Evolutionary conservation across 768 basidiomycete genomes (phyloP), one percentile per base, ranked within the genome.

Genomic region (Rhizopogon vulgaris): DNA sequence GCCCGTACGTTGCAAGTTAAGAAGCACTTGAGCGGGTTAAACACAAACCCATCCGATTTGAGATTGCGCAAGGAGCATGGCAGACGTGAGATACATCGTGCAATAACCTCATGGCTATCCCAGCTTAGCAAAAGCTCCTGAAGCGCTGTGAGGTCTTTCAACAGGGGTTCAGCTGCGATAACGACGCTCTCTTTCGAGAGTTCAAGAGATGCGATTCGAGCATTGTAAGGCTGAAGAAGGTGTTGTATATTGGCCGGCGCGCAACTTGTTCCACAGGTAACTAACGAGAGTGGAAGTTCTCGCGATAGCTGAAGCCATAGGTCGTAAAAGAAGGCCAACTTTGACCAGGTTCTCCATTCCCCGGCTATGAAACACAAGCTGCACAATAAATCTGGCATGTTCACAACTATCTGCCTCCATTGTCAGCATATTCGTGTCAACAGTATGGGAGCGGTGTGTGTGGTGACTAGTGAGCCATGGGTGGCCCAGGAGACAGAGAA

Each of bases 331-430:
- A 49, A 52, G n/a, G 50, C 14, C 17, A 3, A 9, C 25, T 54
- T 48, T 41, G 49, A 55, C 32, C 52, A 49, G 8, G n/a, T n/a
- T 41, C 51, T 36, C 37, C 37, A 18, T 48, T 49, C 52, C 32
- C 11, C 10, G 34, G 56, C 47, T n/a, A 52, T 43, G 32, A 66
- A 42, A 10, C 40, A 60, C 5, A 81, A 74, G 1, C 73, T 69
- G 11, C 73, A 71, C 79, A 79, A 81, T 27, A 81, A 61, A 48
- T 64, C 66, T 7, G 42, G 45, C 39, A n/a, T 37, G 37, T n/a
- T 7, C 37, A 37, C n/a, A n/a, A 6, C 37, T 6, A 37, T 10
- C 37, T 37, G 15, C 37, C 37, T 37, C 37, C 37, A 37, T 37
- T 15, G 37, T 37, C 37, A 15, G 37, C 37, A 37, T 37, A 37